Conservation (phyloP, 495 filamentous ascomycete species). For the Neurospora sp. region DNA sequence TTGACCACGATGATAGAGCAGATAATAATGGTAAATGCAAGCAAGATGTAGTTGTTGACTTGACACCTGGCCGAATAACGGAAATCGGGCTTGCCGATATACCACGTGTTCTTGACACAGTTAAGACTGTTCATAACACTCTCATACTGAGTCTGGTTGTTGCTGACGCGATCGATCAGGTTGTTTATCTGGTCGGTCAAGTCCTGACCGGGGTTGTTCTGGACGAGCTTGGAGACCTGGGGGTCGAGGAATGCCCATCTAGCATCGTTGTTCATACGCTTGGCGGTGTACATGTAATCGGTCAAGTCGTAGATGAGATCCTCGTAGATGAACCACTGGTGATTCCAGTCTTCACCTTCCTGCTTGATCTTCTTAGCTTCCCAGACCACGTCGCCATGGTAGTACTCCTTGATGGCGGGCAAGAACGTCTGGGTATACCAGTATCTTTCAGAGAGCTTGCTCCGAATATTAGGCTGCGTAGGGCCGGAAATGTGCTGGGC, state of each 20-base stretch:
- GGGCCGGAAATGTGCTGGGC: conserved; percentile 64
- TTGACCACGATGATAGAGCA: conserved; percentile 74
- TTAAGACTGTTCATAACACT: conserved; percentile 49
- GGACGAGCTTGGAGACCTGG: conserved; percentile 53
- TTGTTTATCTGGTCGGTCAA: conserved; percentile 56
- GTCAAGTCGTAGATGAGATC: conserved; percentile 77
- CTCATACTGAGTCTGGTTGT: conserved; percentile 26
- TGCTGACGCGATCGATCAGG: conserved; percentile 23
- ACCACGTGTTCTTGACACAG: conserved; percentile 79
- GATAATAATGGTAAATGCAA: conserved; percentile 75
- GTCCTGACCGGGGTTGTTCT: conserved; percentile 66
- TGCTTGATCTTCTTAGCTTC: conserved; percentile 42
- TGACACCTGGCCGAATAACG: conserved; percentile 64
- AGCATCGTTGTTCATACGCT: conserved; percentile 30
- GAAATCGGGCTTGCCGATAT: conserved; percentile 77
- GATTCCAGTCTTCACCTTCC: conserved; percentile 54
- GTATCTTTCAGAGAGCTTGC: conserved; percentile 46
- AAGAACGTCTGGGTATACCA: conserved; percentile 74
- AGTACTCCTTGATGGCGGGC: conserved; percentile 72
- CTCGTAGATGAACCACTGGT: conserved; percentile 71
- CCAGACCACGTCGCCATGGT: conserved; percentile 78
- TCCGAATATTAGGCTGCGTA: conserved; percentile 39
- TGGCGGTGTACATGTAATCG: conserved; percentile 74
- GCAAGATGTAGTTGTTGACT: conserved; percentile 85
- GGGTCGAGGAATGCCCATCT: conserved; percentile 60